These are phyloP conservation scores for Cryphonectria naterciae DNA, from an alignment of 2,329 filamentous ascomycete species.

Conservation along the genomic window DNA sequence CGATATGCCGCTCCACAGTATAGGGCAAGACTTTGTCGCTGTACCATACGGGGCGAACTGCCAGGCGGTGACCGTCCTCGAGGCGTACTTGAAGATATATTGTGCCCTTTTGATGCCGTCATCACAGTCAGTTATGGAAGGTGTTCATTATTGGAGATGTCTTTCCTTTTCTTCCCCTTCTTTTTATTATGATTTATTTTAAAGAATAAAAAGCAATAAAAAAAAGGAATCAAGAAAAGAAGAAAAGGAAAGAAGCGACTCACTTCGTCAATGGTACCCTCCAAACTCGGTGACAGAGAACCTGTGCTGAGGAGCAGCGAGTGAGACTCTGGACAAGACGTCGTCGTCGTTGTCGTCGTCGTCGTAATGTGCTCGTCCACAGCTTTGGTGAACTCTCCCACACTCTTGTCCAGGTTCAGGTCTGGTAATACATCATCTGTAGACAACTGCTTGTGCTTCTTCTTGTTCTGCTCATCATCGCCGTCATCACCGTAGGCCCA, in stretches of 20 bases:
- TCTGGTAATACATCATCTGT: slow-evolving; percentile 40
- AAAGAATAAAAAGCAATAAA: too few relatives aligned
- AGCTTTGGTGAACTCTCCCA: slow-evolving; percentile 35
- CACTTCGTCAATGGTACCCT: slow-evolving; percentile 34
- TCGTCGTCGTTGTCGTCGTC: neutral
- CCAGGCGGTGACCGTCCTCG: slow-evolving; percentile 32
- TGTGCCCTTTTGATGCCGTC: slow-evolving; percentile 35
- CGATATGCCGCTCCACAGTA: slow-evolving; percentile 47
- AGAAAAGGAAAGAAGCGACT: slow-evolving; percentile 15
- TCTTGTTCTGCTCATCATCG: slow-evolving; percentile 24
- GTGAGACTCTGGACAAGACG: neutral
- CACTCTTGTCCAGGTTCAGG: slow-evolving; percentile 36
- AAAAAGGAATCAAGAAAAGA: too few relatives aligned
- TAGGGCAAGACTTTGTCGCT: slow-evolving; percentile 45
- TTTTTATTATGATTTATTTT: too few relatives aligned
- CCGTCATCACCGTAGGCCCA: slow-evolving; percentile 41
- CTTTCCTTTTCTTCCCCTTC: neutral
- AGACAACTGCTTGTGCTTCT: slow-evolving; percentile 32
- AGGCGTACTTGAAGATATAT: slow-evolving; percentile 41
- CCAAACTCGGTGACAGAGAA: slow-evolving; percentile 17
- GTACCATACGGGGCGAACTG: slow-evolving; percentile 47
- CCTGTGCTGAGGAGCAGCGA: slow-evolving; percentile 32
- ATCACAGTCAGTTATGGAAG: slow-evolving; percentile 2
- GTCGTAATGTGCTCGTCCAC: slow-evolving; percentile 32
- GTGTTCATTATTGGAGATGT: too few relatives aligned